These are phyloP conservation scores for Leucosporidium scottii DNA, from an alignment of 768 basidiomycete genomes.

Conservation along the genomic window DNA sequence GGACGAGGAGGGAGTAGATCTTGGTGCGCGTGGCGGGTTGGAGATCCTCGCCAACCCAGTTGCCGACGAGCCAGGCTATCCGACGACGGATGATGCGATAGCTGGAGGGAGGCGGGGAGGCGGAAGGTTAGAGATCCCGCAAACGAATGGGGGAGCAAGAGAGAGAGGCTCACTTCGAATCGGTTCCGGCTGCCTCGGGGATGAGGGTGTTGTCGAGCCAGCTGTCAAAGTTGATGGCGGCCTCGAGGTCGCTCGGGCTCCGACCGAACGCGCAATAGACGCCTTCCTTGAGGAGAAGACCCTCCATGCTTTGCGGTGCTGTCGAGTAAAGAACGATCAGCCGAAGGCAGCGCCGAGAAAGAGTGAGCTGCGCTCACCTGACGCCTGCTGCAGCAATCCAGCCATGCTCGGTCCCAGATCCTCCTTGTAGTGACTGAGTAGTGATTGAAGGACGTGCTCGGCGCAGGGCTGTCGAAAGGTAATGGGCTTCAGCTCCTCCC, in stretches of 20 bases:
- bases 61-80: constrained; percentile 88
- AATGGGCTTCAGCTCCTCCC: not conserved
- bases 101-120: constrained; percentile 48
- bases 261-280: constrained; percentile 84
- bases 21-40: constrained; percentile 55
- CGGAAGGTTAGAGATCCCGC: constrained; percentile 10
- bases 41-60: constrained; percentile 65
- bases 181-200: constrained; percentile 55
- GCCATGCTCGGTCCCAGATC: constrained; percentile 62
- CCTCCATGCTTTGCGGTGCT: constrained; percentile 51
- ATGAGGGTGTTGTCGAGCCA: constrained; percentile 62
- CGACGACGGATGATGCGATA: constrained; percentile 89
- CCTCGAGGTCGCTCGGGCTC: constrained; percentile 59
- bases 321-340: constrained; percentile 23
- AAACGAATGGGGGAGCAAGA: not conserved
- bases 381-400: constrained; percentile 55
- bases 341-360: not conserved
- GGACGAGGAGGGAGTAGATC: constrained; percentile 73
- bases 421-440: constrained; percentile 62
- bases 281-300: constrained; percentile 72
- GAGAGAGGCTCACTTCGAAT: constrained; percentile 51
- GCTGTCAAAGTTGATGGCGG: constrained; percentile 58
- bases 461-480: constrained; percentile 64
- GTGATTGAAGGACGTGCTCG: constrained; percentile 79
- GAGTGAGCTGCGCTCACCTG: constrained; percentile 47